phyloP scores from a whole-genome alignment of 257 asterid genomes.

The Parsonsia alboflavescens region DNA sequence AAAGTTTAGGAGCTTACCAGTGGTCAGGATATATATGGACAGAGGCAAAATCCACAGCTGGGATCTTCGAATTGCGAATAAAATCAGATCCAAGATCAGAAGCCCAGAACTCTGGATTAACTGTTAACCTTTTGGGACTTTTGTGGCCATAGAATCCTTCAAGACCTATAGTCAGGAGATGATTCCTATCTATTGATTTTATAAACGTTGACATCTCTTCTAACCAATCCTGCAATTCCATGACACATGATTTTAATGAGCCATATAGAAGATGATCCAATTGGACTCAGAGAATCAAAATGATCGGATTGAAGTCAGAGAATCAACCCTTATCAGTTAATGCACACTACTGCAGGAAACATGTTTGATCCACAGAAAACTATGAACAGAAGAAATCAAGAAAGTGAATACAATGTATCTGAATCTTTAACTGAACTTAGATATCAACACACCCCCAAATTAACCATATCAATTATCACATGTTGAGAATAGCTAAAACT shows the following conservation, averaged over 20 bases:
- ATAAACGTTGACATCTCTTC: slow-evolving; percentile 89
- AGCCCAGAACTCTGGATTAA: slow-evolving; percentile 93
- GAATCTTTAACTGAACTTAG: neutral
- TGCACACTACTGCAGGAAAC: neutral
- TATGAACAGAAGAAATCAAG: neutral
- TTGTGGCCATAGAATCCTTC: slow-evolving; percentile 98
- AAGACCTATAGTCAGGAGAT: slow-evolving; percentile 85
- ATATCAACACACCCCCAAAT: neutral
- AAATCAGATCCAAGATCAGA: slow-evolving; percentile 92
- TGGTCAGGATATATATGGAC: slow-evolving; percentile 96
- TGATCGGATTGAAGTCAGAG: neutral
- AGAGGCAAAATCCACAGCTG: slow-evolving; percentile 89
- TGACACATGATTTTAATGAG: slow-evolving; percentile 13
- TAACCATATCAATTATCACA: neutral
- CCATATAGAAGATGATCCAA: neutral
- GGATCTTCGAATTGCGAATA: slow-evolving; percentile 73
- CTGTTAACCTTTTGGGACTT: slow-evolving; percentile 64
- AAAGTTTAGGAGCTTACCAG: slow-evolving; percentile 48
- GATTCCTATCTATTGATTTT: slow-evolving; percentile 80
- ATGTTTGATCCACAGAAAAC: neutral
- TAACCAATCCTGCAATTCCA: slow-evolving; percentile 84
- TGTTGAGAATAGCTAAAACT: neutral
- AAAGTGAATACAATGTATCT: neutral
- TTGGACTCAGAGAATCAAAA: neutral
- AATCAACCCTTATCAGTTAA: neutral